A percentile compares a stretch with the other conserved stretches of the same genome.
phyloP scores from a whole-genome alignment of 768 basidiomycete species.

The Trametes cubensis region DNA sequence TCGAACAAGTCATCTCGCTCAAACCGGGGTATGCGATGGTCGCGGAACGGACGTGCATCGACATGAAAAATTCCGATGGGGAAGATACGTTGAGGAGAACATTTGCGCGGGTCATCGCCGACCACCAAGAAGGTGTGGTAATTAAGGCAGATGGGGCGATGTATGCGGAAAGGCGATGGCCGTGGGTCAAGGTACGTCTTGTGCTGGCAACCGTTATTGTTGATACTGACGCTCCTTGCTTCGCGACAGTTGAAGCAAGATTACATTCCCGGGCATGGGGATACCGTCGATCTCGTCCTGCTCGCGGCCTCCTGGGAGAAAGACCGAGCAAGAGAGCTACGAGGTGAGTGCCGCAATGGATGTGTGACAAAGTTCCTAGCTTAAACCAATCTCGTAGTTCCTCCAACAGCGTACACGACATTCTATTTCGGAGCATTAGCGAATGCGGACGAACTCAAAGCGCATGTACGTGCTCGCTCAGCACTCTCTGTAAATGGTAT shows the following conservation, averaged over 20 bases:
- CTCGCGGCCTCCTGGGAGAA: constrained; percentile 82
- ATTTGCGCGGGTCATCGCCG: constrained; percentile 55
- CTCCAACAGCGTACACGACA: constrained; percentile 71
- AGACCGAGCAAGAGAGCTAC: constrained; percentile 71
- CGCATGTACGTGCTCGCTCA: constrained; percentile 39
- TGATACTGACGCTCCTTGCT: background rate
- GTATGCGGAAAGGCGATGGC: constrained; percentile 65
- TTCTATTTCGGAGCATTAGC: constrained; percentile 76
- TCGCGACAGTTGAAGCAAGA: constrained; percentile 68
- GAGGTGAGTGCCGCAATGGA: constrained; percentile 49
- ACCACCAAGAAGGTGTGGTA: constrained; percentile 70
- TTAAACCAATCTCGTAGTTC: constrained; percentile 41
- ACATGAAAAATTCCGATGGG: constrained; percentile 34
- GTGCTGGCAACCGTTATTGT: constrained; percentile 1
- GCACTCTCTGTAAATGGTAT: background rate
- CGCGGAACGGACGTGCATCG: constrained; percentile 50
- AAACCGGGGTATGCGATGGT: constrained; percentile 68
- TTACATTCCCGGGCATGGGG: constrained; percentile 84
- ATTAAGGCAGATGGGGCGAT: constrained; percentile 71
- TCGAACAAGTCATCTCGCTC: constrained; percentile 58
- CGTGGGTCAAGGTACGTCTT: constrained; percentile 76
- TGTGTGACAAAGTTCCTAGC: too few relatives aligned
- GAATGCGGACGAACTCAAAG: constrained; percentile 46
- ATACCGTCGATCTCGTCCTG: constrained; percentile 76
- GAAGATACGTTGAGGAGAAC: constrained; percentile 40